phyloP scores from a whole-genome alignment of 176 grass and related monocot species.

The Oryza glaberrima region DNA sequence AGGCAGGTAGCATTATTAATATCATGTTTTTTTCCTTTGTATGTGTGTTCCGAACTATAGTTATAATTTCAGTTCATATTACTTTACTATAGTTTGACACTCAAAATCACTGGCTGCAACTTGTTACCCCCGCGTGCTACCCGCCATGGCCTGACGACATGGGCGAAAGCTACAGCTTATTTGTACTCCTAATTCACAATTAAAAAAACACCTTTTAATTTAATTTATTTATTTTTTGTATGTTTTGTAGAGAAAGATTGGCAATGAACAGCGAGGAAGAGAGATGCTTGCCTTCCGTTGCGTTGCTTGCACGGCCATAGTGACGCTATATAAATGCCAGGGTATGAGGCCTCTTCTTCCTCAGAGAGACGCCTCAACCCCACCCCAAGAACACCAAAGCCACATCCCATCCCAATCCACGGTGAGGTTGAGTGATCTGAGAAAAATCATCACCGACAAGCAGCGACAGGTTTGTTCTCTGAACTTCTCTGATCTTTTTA shows the following conservation, averaged over 20 bases:
- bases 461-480: constrained; percentile 72
- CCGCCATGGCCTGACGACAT: constrained; percentile 36
- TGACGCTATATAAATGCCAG: constrained; percentile 59
- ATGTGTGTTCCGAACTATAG: no score
- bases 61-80: no score
- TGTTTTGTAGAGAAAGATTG: background rate
- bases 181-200: background rate
- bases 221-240: background rate
- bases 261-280: background rate
- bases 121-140: constrained; percentile 50
- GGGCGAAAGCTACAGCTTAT: constrained; percentile 11
- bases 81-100: no score
- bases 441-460: constrained; percentile 4
- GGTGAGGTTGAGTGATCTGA: constrained; percentile 88
- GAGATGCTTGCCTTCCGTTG: constrained; percentile 46
- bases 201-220: background rate
- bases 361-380: constrained; percentile 64
- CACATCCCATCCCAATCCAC: constrained; percentile 53
- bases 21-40: no score
- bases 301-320: constrained; percentile 31
- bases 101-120: constrained; percentile 41
- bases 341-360: constrained; percentile 44
- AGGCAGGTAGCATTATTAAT: no score
- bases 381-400: constrained; percentile 23
- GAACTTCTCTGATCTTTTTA: constrained; percentile 56